These are phyloP conservation scores for Candida succiphila DNA, from an alignment of 805 yeast species.

Conservation along the genomic window DNA sequence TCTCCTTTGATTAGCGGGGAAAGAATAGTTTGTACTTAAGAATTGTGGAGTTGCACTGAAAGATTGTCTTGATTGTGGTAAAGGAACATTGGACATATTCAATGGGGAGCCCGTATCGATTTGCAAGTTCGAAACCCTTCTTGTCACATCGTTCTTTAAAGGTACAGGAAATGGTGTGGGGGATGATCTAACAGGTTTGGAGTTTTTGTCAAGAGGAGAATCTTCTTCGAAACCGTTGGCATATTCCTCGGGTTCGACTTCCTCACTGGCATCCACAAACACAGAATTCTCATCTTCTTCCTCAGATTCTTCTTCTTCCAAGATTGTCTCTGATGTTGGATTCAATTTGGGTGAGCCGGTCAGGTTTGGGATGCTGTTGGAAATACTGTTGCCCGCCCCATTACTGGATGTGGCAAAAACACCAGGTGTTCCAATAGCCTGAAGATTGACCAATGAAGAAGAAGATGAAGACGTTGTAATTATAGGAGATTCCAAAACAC, in stretches of 20 bases:
- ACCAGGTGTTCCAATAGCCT: no score
- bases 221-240: no score
- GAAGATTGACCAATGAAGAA: background rate
- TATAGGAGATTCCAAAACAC: background rate
- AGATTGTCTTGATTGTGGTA: background rate
- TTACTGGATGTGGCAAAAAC: no score
- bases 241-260: no score
- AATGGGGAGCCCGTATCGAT: no score
- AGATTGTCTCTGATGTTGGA: conserved; percentile 1
- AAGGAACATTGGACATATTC: no score
- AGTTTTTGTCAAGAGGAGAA: background rate
- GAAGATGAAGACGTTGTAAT: background rate
- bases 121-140: background rate
- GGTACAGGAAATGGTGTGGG: no score
- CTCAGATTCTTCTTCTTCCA: conserved; percentile 6
- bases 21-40: background rate
- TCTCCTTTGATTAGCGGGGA: background rate
- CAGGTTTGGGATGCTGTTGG: no score
- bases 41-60: background rate
- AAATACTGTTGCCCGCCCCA: no score
- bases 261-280: conserved; percentile 19
- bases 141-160: no score
- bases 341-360: background rate
- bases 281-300: conserved; percentile 7
- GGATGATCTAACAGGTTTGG: no score